Percentiles rank a stretch among this genome's conserved stretches.
Evolutionary conservation across 2,329 filamentous ascomycete species (phyloP).

Genomic region (Phaeomoniella chlamydospora): DNA sequence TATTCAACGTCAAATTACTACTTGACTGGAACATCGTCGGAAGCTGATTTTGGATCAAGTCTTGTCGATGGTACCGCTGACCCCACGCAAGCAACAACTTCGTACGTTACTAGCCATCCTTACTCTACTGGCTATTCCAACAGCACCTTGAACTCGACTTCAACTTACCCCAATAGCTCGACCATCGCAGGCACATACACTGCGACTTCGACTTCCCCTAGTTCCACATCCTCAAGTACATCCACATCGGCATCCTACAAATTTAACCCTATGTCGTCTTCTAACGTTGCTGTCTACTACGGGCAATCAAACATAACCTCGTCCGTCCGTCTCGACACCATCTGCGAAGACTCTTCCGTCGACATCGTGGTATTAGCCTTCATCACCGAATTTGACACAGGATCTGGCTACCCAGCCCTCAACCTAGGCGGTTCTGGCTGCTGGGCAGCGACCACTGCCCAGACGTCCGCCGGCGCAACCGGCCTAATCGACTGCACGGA

Average conservation of each 20-base stretch:
- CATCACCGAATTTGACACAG: constrained; percentile 9
- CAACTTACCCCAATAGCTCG: constrained; percentile 7
- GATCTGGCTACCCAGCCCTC: constrained; percentile 10
- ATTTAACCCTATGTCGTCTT: constrained; percentile 6
- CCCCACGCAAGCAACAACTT: background rate
- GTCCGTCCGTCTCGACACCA: constrained; percentile 7
- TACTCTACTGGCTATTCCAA: background rate
- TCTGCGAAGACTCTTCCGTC: constrained; percentile 13
- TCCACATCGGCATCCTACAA: constrained; percentile 15
- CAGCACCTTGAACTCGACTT: background rate
- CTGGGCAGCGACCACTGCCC: constrained; percentile 8
- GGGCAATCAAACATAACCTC: constrained; percentile 11
- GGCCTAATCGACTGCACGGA: constrained; percentile 12
- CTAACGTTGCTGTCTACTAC: constrained; percentile 14
- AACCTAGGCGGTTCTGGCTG: constrained; percentile 14
- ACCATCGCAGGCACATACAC: constrained; percentile 13
- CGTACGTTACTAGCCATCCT: background rate
- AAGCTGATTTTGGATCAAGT: too few relatives aligned
- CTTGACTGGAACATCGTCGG: background rate
- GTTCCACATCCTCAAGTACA: constrained; percentile 16
- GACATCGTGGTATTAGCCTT: constrained; percentile 18
- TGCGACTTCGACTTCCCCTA: constrained; percentile 20
- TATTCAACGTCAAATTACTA: background rate
- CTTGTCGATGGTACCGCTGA: background rate
- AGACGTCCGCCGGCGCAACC: constrained; percentile 10